Evolutionary conservation across 805 yeast genomes (phyloP).

Genomic region (Wickerhamomyces sydowiorum): DNA sequence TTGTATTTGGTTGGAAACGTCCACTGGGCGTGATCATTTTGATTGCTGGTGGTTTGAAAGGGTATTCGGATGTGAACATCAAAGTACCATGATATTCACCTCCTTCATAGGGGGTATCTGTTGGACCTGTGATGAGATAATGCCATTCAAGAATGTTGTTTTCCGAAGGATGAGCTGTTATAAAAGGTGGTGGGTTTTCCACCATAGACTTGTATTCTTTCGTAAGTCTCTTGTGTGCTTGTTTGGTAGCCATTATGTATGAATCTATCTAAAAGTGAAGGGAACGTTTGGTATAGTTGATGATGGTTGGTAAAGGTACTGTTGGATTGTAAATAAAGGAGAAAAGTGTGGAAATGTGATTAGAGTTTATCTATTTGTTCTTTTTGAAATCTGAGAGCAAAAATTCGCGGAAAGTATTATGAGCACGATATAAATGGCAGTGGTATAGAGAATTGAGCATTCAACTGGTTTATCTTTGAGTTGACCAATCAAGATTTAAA

Average conservation of each 20-base stretch:
- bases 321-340: no score
- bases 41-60: constrained; percentile 88
- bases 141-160: constrained; percentile 90
- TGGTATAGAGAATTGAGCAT: no score
- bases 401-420: no score
- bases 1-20: constrained; percentile 71
- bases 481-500: no score
- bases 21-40: constrained; percentile 90
- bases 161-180: constrained; percentile 82
- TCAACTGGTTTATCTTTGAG: no score
- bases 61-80: constrained; percentile 78
- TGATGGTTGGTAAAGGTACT: no score
- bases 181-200: constrained; percentile 79
- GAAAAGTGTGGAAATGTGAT: no score
- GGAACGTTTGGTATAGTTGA: not conserved
- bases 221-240: constrained; percentile 47
- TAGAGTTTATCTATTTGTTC: no score
- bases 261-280: not conserved
- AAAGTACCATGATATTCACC: constrained; percentile 92
- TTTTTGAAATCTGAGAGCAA: no score
- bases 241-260: constrained; percentile 34
- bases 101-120: constrained; percentile 75
- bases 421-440: no score
- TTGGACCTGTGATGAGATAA: constrained; percentile 87
- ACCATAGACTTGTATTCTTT: constrained; percentile 77